Conservation (phyloP, 106 monocot species). For the Xerophyta viscosa region DNA sequence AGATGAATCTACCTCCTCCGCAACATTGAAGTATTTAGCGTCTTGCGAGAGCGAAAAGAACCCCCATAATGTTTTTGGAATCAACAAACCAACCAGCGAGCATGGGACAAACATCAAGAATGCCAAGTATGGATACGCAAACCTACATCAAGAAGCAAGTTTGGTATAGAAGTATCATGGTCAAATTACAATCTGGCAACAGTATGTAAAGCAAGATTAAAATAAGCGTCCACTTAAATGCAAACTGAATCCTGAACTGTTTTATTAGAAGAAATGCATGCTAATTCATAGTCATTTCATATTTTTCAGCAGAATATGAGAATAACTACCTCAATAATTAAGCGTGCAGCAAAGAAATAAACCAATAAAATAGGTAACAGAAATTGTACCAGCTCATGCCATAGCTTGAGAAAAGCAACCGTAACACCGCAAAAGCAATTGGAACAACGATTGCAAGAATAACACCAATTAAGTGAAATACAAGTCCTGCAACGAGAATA, state of each 20-base stretch:
- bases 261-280: too few relatives aligned
- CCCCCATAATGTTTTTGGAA: slow-evolving; percentile 67
- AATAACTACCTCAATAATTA: too few relatives aligned
- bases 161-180: too few relatives aligned
- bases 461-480: slow-evolving; percentile 55
- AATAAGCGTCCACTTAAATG: too few relatives aligned
- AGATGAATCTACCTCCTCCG: slow-evolving; percentile 25
- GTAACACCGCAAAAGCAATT: slow-evolving; percentile 55
- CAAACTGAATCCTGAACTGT: too few relatives aligned
- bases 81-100: slow-evolving; percentile 68
- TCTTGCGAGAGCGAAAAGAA: slow-evolving; percentile 36
- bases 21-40: slow-evolving; percentile 8
- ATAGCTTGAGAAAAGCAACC: slow-evolving; percentile 73
- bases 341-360: too few relatives aligned
- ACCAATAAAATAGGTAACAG: not conserved
- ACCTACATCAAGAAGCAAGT: too few relatives aligned
- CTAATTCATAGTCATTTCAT: too few relatives aligned
- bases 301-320: too few relatives aligned
- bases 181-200: too few relatives aligned
- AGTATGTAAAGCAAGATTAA: too few relatives aligned
- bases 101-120: slow-evolving; percentile 91
- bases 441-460: slow-evolving; percentile 66
- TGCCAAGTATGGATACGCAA: slow-evolving; percentile 89
- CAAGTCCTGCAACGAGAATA: slow-evolving; percentile 36
- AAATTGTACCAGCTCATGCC: slow-evolving; percentile 97